Base-by-base conservation (phyloP, 2,329 filamentous ascomycete genomes). In the Eutypella sp. region DNA sequence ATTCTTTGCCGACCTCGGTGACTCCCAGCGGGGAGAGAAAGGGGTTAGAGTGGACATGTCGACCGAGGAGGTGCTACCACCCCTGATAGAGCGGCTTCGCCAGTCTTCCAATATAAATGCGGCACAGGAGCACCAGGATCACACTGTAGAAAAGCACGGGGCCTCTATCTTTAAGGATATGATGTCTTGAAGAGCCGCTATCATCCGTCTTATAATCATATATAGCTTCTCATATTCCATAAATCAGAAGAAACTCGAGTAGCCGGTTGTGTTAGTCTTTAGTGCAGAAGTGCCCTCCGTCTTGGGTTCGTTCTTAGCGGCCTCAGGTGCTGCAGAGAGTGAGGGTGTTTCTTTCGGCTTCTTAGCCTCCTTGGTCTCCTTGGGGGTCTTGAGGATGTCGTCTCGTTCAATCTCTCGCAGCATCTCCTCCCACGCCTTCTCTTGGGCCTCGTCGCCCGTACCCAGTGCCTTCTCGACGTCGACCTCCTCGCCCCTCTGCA, bases 341-440 rank as follows among this genome's bases (percentile, higher is more conserved):
- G 59, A 45, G 15, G 57, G 22, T 16, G 64, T 51, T 31, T 57
- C 49, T 47, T 69, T 67, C 37, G 62, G 49, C 57, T 69, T 71
- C 37, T 67, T 65, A 48, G 66, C 58, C 53, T 68, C 56, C 71
- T 73, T 33, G 29, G 29, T 15, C n/a, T n/a, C n/a, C n/a, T n/a
- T n/a, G n/a, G 69, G 59, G 51, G 70, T 72, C 49, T 74, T 80
- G 9, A 72, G 58, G 9, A 70, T 63, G 25, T 85, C 79, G 56
- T 86, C 82, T 41, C 74, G 73, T 61, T 87, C 82, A 46, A 89
- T 79, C 43, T 85, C 80, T 55, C 74, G 75, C 53, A 89, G 51
- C 15, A 86, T 84, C 63, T 95, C 84, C 67, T 92, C 87, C 95
- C 93, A 99, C 58, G 90, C 88, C 51, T 76, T 72, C 68, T 99